Conservation (phyloP, 2,329 filamentous ascomycete genomes). For the Cordyceps farinosa region DNA sequence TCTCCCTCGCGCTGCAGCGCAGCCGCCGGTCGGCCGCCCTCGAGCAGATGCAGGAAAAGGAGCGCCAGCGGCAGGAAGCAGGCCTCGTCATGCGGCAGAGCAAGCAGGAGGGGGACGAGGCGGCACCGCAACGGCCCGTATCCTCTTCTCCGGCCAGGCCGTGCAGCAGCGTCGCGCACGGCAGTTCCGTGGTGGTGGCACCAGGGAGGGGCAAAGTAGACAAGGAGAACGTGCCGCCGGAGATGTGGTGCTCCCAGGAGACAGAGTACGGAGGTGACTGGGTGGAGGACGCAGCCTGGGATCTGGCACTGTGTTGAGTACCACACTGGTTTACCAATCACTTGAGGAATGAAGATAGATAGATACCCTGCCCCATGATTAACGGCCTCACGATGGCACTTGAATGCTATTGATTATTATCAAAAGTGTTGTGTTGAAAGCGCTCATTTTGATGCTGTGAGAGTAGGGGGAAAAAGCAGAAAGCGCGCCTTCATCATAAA, state of each 20-base stretch:
- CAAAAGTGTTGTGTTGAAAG: not conserved
- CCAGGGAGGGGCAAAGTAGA: not conserved
- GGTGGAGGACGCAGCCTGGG: conserved; percentile 36
- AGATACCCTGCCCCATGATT: not conserved
- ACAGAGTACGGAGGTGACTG: conserved; percentile 38
- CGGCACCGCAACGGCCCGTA: not conserved
- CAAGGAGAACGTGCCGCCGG: conserved; percentile 13
- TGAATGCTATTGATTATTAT: not conserved
- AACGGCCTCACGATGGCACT: not conserved
- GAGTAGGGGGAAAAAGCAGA: not conserved
- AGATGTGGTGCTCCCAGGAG: conserved; percentile 32
- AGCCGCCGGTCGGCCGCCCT: conserved; percentile 34
- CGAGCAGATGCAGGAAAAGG: conserved; percentile 28
- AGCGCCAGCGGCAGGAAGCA: conserved; percentile 25
- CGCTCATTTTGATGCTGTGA: not conserved
- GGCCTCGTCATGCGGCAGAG: conserved; percentile 2
- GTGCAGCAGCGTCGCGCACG: not conserved
- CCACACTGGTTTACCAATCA: no score
- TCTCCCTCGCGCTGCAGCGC: conserved; percentile 33
- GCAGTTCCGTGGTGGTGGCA: not conserved
- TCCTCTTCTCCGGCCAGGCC: not conserved
- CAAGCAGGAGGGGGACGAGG: not conserved
- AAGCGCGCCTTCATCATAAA: not conserved
- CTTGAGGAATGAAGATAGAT: not conserved
- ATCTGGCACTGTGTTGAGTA: conserved; percentile 20